These are phyloP conservation scores for Rubia tinctorum DNA, from an alignment of 305 asterid species.

Conservation along the genomic window DNA sequence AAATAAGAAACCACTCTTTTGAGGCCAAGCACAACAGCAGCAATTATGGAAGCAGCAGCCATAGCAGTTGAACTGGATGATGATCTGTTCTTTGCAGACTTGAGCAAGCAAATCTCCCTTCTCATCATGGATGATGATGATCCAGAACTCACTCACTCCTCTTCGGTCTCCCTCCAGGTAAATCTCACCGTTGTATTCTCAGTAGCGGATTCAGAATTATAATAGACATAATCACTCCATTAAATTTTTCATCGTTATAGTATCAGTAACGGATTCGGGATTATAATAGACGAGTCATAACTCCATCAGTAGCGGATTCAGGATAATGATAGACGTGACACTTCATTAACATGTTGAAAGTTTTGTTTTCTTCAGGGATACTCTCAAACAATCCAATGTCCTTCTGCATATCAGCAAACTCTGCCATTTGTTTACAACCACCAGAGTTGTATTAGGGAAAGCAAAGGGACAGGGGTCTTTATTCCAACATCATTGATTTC, in stretches of 20 bases:
- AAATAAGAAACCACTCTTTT: constrained; percentile 7
- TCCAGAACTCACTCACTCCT: constrained; percentile 35
- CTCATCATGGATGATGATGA: constrained; percentile 88
- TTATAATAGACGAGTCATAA: too few relatives aligned
- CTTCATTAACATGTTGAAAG: too few relatives aligned
- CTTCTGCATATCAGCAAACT: constrained; percentile 33
- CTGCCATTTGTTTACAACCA: constrained; percentile 26
- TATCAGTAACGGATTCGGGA: background rate
- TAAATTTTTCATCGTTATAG: too few relatives aligned
- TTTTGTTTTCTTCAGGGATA: constrained; percentile 34
- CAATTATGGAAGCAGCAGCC: constrained; percentile 29
- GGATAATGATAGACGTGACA: too few relatives aligned
- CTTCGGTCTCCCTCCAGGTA: constrained; percentile 57
- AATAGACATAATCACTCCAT: too few relatives aligned
- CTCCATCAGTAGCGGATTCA: too few relatives aligned
- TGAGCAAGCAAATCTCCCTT: constrained; percentile 78
- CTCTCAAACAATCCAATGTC: constrained; percentile 41
- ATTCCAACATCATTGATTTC: constrained; percentile 51
- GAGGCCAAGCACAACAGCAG: background rate
- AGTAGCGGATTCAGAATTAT: background rate
- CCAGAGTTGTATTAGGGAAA: constrained; percentile 48
- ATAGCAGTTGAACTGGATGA: constrained; percentile 60
- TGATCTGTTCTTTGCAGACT: constrained; percentile 75
- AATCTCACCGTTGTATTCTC: too few relatives aligned
- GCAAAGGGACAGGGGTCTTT: constrained; percentile 92